Base-by-base conservation (phyloP, 495 filamentous ascomycete species). In the Chaetomidium leptoderma region DNA sequence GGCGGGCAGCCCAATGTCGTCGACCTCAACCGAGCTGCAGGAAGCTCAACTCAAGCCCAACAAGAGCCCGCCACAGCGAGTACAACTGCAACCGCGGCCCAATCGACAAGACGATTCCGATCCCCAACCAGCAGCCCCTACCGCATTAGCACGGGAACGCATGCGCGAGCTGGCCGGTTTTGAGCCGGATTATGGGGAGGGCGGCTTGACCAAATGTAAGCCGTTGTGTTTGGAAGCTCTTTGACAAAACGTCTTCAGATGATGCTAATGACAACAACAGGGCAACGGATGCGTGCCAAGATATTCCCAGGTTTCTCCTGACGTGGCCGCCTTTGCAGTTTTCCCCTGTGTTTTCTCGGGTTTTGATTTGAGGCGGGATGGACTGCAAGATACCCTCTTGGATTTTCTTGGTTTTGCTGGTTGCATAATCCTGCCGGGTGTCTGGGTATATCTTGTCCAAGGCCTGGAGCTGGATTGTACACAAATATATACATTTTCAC, bases 141-240 rank as follows among this genome's bases (percentile, higher is more conserved):
- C 59, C 2, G 42, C 44, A 9, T 17, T 66, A 8, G 50, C 64
- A 8, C 58, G 67, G 17, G 46, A 61, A n/a, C 62, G 70, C 2
- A 73, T 72, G 70, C 62, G 67, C 8, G 62, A 66, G 24, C 59
- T 71, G 6, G 69, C 70, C 10, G 66, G 66, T 13, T 56, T 60
- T 30, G 55, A 64, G 1, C 40, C 60, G 2, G 63, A 66, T 17
- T 57, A 66, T n/a, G 66, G 58, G 14, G 50, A 57, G 19, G 40
- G 21, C 10, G 21, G 45, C 9, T 17, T 52, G 42, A 59, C 62
- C 17, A 58, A 26, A 33, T 68, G 68, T 69, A 60, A 62, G 64
- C 59, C 13, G 9, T n/a, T 26, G 14, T 47, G 26, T 14, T 24
- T 4, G 21, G 5, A 51, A 24, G 11, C 30, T 13, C 21, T 36